Evolutionary conservation across 176 grass and related monocot genomes (phyloP).

Genomic region (Lolium perenne): DNA sequence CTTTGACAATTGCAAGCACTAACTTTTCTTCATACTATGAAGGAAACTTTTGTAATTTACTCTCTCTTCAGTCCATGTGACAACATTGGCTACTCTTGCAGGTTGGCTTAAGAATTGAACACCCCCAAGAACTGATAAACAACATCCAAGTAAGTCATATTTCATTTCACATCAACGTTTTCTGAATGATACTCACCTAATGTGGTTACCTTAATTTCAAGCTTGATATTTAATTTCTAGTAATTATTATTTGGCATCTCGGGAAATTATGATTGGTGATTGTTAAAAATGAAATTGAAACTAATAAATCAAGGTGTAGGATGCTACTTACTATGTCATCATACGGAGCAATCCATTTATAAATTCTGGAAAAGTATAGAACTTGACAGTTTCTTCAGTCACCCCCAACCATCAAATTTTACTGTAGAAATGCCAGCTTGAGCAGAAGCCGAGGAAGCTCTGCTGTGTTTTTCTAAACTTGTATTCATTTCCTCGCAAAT

Average conservation of each 20-base stretch:
- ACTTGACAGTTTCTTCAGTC: background rate
- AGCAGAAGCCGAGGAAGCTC: conserved; percentile 2
- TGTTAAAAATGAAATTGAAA: conserved; percentile 27
- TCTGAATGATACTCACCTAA: conserved; percentile 18
- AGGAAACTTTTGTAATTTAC: conserved; percentile 30
- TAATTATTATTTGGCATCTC: conserved; percentile 16
- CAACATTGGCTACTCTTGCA: conserved; percentile 42
- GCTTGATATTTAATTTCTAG: conserved; percentile 17
- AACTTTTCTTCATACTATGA: background rate
- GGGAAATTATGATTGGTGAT: background rate
- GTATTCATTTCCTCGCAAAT: conserved; percentile 31
- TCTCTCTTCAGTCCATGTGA: conserved; percentile 28
- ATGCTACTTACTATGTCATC: background rate
- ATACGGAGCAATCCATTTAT: background rate
- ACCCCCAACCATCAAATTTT: conserved; percentile 18
- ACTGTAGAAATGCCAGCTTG: background rate
- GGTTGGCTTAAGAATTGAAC: conserved; percentile 96
- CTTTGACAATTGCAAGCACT: conserved; percentile 34
- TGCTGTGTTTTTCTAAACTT: background rate
- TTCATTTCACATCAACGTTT: conserved; percentile 34
- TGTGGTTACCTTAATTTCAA: conserved; percentile 30
- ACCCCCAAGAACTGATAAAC: conserved; percentile 94
- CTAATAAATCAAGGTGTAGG: background rate
- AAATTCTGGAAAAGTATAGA: conserved; percentile 24
- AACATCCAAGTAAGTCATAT: conserved; percentile 80